Percentiles rank a stretch among this genome's conserved stretches.
Evolutionary conservation across 2,329 filamentous ascomycete species (phyloP).

Genomic region (Pestalotiopsis fici): DNA sequence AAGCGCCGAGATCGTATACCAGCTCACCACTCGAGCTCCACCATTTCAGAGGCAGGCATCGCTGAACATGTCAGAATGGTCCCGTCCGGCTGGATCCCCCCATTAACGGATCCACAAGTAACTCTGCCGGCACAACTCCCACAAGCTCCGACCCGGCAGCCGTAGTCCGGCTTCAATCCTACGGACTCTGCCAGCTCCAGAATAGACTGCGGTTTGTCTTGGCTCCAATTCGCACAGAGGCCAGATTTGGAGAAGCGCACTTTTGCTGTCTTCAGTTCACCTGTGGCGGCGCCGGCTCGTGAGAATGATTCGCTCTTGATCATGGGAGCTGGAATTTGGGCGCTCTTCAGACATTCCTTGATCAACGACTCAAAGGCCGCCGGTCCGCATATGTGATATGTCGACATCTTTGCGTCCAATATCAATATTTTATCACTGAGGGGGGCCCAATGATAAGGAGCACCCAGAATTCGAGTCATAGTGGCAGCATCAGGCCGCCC

Average conservation of each 20-base stretch:
- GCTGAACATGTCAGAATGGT: conserved; percentile 22
- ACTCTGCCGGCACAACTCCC: conserved; percentile 22
- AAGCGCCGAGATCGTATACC: background rate
- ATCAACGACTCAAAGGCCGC: conserved; percentile 16
- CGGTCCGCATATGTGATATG: conserved; percentile 19
- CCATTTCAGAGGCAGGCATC: conserved; percentile 18
- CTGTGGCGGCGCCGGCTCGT: conserved; percentile 7
- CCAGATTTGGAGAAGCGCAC: conserved; percentile 21
- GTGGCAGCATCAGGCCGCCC: conserved; percentile 17
- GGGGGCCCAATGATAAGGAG: conserved; percentile 16
- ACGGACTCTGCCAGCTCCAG: conserved; percentile 23
- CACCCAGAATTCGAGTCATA: conserved; percentile 14
- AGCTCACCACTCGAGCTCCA: conserved; percentile 4
- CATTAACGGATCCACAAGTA: conserved; percentile 19
- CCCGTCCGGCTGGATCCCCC: conserved; percentile 21
- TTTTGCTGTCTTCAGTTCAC: conserved; percentile 15
- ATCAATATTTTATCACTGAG: conserved; percentile 13
- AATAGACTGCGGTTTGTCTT: conserved; percentile 17
- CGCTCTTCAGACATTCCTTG: conserved; percentile 10
- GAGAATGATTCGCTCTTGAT: conserved; percentile 22
- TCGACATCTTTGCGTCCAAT: conserved; percentile 16
- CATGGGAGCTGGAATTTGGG: conserved; percentile 10
- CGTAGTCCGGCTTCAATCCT: conserved; percentile 23
- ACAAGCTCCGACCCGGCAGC: conserved; percentile 21
- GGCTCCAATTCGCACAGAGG: conserved; percentile 16